These are phyloP conservation scores for Aspergillus alliaceus DNA, from an alignment of 2,329 filamentous ascomycete species.

Conservation along the genomic window DNA sequence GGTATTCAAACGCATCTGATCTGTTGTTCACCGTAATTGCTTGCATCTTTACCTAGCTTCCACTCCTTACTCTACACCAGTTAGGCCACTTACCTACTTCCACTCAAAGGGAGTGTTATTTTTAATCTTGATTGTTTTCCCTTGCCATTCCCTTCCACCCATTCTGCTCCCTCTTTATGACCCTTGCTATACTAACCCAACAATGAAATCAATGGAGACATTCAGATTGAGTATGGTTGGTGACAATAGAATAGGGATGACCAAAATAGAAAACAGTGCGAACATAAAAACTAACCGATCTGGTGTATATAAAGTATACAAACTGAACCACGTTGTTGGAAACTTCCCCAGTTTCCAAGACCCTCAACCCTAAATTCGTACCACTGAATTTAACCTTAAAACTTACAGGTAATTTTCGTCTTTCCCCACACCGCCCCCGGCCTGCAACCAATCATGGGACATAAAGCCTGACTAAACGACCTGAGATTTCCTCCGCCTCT, in stretches of 20 bases:
- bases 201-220: not conserved
- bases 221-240: not conserved
- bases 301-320: no score
- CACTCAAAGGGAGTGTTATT: not conserved
- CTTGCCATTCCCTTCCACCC: not conserved
- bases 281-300: no score
- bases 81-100: not conserved
- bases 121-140: not conserved
- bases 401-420: constrained; percentile 1
- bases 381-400: not conserved
- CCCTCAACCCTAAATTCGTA: not conserved
- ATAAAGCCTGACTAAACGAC: constrained; percentile 4
- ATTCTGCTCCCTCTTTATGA: not conserved
- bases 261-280: not conserved
- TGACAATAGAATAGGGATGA: not conserved
- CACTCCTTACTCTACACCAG: no score
- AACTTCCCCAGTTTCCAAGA: not conserved
- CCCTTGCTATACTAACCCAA: not conserved
- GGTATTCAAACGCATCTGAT: no score
- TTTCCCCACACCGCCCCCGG: constrained; percentile 2
- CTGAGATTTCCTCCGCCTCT: constrained; percentile 8
- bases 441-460: not conserved
- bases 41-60: no score
- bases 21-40: no score
- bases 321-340: no score